These are phyloP conservation scores for Xylariales sp. DNA, from an alignment of 2,329 filamentous ascomycete species.

Conservation along the genomic window DNA sequence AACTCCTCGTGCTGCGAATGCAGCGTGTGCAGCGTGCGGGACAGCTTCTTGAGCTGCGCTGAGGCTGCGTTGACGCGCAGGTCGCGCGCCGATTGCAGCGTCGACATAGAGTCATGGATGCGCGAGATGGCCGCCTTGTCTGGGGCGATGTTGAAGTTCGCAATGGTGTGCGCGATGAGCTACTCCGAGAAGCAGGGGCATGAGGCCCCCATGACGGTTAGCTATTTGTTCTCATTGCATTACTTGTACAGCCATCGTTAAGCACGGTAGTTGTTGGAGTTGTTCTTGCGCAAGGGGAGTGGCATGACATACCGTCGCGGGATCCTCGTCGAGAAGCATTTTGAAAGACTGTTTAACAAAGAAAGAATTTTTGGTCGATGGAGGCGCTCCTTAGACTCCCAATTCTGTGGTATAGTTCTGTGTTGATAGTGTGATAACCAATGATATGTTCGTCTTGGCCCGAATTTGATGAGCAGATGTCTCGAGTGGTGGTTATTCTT, in stretches of 20 bases:
- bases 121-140: conserved; percentile 82
- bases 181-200: too few relatives aligned
- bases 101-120: conserved; percentile 76
- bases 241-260: too few relatives aligned
- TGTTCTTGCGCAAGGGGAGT: neutral
- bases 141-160: conserved; percentile 90
- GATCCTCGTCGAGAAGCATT: conserved; percentile 94
- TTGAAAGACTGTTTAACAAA: conserved; percentile 30
- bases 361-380: neutral
- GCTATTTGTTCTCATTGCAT: too few relatives aligned
- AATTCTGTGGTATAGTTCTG: conserved; percentile 5
- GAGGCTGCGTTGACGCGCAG: conserved; percentile 70
- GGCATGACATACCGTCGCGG: conserved; percentile 62
- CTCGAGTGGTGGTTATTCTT: too few relatives aligned
- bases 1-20: conserved; percentile 74
- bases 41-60: conserved; percentile 63
- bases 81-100: conserved; percentile 79
- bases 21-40: conserved; percentile 71
- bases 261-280: neutral
- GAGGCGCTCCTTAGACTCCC: too few relatives aligned
- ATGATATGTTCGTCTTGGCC: too few relatives aligned
- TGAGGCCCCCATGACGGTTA: too few relatives aligned
- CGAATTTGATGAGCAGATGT: too few relatives aligned
- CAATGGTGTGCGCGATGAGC: conserved; percentile 88
- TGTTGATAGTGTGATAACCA: too few relatives aligned